Evolutionary conservation across 495 filamentous ascomycete species (phyloP), one percentile per base, ranked within the genome.

Genomic region (Ascobolus immersus): DNA sequence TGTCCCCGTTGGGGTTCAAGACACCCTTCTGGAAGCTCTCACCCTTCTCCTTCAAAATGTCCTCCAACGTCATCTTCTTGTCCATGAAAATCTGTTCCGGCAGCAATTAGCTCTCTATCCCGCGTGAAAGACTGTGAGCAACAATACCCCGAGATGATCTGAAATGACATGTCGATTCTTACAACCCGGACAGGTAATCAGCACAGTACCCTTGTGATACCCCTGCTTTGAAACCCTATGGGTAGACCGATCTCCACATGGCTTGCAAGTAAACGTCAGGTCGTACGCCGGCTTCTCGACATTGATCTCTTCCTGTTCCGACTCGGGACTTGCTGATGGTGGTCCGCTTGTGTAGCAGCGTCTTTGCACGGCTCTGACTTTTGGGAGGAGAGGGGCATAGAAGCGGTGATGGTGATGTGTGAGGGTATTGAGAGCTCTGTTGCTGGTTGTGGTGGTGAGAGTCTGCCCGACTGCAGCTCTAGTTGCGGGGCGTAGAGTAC

Each of bases 231-330:
- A 74, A 37, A 99, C 58, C 7, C 52, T 58, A 49, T 94, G 86
- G 2, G 63, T 55, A 4, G 77, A 82, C 19, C 89, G 71, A 4
- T 60, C 46, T 7, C 50, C 52, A 58, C 86, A 99, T 15, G 79
- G 79, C 35, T 69, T 71, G 65, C 86, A 99, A 39, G 89, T 99
- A 50, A 99, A 92, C 8, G 66, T 71, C 17, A 94, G 58, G 31
- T 74, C 58, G 55, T 94, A 96, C 23, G 70, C 61, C 12, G 79
- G 77, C 37, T 72, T 62, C 23, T 62, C 52, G 2, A n/a, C n/a
- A n/a, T n/a, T n/a, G n/a, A n/a, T n/a, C n/a, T n/a, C n/a, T n/a
- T n/a, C n/a, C n/a, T n/a, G n/a, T n/a, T n/a, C n/a, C n/a, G n/a
- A n/a, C n/a, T n/a, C n/a, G n/a, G n/a, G n/a, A n/a, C n/a, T n/a